Evolutionary conservation across 192 early-diverging fungal species (phyloP).

Genomic region (Umbelopsis isabellina): DNA sequence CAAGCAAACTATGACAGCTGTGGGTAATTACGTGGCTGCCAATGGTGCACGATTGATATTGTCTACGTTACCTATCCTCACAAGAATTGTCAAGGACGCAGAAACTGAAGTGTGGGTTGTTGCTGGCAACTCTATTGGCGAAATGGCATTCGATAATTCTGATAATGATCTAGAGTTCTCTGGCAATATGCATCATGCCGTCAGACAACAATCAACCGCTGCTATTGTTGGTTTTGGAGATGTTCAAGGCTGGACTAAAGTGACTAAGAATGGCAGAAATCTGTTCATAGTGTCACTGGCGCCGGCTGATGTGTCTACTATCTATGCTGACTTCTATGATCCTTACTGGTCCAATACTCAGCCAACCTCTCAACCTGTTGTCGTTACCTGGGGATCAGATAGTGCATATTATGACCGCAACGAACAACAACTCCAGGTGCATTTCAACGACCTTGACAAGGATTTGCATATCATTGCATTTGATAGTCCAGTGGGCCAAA

Average conservation of each 20-base stretch:
- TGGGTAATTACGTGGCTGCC: constrained; percentile 60
- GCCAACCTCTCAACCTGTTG: constrained; percentile 30
- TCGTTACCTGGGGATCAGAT: constrained; percentile 59
- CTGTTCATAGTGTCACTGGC: constrained; percentile 40
- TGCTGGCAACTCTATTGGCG: constrained; percentile 54
- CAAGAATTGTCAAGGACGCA: constrained; percentile 13
- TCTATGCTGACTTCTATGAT: constrained; percentile 54
- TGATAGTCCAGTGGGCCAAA: not conserved
- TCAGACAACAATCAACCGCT: constrained; percentile 21
- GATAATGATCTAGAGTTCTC: constrained; percentile 35
- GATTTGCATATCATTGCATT: constrained; percentile 45
- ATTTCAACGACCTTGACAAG: constrained; percentile 37
- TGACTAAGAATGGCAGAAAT: constrained; percentile 14
- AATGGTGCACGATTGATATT: constrained; percentile 59
- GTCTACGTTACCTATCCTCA: constrained; percentile 60
- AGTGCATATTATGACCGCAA: constrained; percentile 40
- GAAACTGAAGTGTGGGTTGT: constrained; percentile 69
- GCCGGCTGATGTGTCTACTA: constrained; percentile 39
- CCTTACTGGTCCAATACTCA: constrained; percentile 36
- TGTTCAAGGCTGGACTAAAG: constrained; percentile 38
- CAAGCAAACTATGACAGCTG: constrained; percentile 64
- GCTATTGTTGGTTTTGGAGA: constrained; percentile 44
- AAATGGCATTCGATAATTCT: constrained; percentile 61
- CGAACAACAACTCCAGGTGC: constrained; percentile 25
- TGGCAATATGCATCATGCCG: constrained; percentile 37